These are phyloP conservation scores for Evansstolkia leycettana DNA, from an alignment of 495 filamentous ascomycete species.

Conservation along the genomic window DNA sequence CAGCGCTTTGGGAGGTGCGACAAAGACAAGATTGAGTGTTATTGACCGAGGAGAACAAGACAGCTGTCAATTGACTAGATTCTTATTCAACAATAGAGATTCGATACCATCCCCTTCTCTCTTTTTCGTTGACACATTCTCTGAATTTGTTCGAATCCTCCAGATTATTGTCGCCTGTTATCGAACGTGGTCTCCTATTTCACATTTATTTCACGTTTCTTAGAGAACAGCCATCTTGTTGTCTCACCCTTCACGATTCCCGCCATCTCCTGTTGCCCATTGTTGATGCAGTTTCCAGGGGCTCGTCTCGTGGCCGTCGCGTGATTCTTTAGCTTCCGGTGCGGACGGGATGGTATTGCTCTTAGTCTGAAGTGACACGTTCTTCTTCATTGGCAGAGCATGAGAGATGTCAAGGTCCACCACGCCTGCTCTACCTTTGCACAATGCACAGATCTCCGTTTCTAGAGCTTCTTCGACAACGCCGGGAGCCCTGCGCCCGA, in stretches of 20 bases:
- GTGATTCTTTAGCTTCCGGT: conserved; percentile 1
- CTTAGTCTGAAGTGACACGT: conserved; percentile 1
- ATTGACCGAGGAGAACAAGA: not conserved
- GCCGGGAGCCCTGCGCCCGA: conserved; percentile 21
- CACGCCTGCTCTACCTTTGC: conserved; percentile 43
- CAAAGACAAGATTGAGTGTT: not conserved
- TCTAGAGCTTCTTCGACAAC: conserved; percentile 24
- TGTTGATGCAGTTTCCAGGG: too few relatives aligned
- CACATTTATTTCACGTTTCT: too few relatives aligned
- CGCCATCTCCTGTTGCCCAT: too few relatives aligned
- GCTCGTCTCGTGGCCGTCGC: too few relatives aligned
- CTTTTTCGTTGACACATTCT: not conserved
- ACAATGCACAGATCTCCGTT: conserved; percentile 33
- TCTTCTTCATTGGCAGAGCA: conserved; percentile 18
- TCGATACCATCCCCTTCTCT: too few relatives aligned
- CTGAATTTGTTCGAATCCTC: not conserved
- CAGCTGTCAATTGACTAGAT: too few relatives aligned
- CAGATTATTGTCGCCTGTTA: too few relatives aligned
- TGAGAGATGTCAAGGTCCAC: conserved; percentile 52
- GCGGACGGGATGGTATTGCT: conserved; percentile 18
- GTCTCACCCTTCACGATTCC: too few relatives aligned
- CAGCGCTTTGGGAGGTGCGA: not conserved
- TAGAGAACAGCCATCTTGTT: too few relatives aligned
- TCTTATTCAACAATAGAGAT: too few relatives aligned
- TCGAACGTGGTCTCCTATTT: too few relatives aligned